Conservation (phyloP, 2,329 filamentous ascomycete species). For the Phymatotrichopsis omnivora region DNA sequence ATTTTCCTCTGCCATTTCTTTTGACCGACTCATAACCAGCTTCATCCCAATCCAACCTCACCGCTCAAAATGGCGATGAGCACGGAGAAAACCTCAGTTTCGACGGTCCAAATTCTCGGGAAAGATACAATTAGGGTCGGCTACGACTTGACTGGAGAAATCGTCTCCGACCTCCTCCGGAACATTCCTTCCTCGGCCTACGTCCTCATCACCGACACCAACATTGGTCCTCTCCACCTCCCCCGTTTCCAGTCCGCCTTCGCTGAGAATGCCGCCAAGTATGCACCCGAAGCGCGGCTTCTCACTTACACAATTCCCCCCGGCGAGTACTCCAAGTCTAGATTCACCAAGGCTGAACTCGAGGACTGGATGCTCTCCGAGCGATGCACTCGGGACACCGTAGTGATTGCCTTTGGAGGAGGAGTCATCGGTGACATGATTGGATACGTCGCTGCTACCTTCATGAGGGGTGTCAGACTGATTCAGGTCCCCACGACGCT, state of each 20-base stretch:
- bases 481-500: slow-evolving; percentile 94
- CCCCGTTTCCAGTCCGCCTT: slow-evolving; percentile 30
- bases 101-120: slow-evolving; percentile 26
- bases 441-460: slow-evolving; percentile 92
- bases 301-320: slow-evolving; percentile 80
- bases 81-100: no score
- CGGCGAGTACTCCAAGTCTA: slow-evolving; percentile 85
- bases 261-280: slow-evolving; percentile 22
- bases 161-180: slow-evolving; percentile 67
- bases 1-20: no score
- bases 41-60: no score
- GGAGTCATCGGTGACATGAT: slow-evolving; percentile 98
- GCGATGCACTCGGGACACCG: slow-evolving; percentile 87
- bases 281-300: slow-evolving; percentile 51
- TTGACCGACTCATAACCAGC: no score
- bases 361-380: slow-evolving; percentile 95
- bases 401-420: slow-evolving; percentile 87
- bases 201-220: slow-evolving; percentile 92
- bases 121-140: slow-evolving; percentile 78
- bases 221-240: slow-evolving; percentile 56
- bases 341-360: slow-evolving; percentile 86
- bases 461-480: slow-evolving; percentile 94
- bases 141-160: slow-evolving; percentile 69
- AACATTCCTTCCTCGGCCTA: slow-evolving; percentile 81
- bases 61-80: no score